Conservation (phyloP, 345 rosid species). For the Schrenkiella parvula region DNA sequence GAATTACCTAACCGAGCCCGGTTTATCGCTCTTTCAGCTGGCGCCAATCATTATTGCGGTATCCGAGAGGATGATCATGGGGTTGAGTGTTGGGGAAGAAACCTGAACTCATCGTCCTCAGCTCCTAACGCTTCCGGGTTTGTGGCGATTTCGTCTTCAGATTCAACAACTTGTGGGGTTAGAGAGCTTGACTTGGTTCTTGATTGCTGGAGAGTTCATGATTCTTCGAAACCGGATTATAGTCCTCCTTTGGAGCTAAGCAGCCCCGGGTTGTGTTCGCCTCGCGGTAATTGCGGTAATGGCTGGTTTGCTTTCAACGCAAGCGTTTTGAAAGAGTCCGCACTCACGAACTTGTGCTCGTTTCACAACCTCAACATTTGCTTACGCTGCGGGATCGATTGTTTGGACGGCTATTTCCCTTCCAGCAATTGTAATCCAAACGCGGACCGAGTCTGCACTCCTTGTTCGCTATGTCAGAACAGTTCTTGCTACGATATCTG, state of each 20-base stretch:
- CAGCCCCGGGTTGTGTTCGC: conserved; percentile 75
- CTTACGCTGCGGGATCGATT: conserved; percentile 69
- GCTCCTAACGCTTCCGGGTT: conserved; percentile 70
- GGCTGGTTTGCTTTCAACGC: conserved; percentile 81
- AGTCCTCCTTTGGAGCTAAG: conserved; percentile 84
- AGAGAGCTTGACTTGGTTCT: conserved; percentile 84
- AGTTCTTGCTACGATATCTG: conserved; percentile 67
- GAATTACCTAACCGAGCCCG: conserved; percentile 37
- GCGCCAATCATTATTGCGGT: conserved; percentile 71
- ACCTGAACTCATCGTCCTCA: conserved; percentile 41
- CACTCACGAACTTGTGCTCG: conserved; percentile 59
- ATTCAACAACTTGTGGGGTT: conserved; percentile 71
- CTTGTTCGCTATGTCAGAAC: conserved; percentile 94
- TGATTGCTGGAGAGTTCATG: conserved; percentile 76
- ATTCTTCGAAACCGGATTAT: conserved; percentile 42
- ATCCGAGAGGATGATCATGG: conserved; percentile 77
- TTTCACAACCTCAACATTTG: conserved; percentile 66
- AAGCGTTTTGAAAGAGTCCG: conserved; percentile 73
- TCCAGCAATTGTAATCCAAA: conserved; percentile 62
- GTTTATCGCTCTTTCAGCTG: conserved; percentile 67
- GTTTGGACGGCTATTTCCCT: conserved; percentile 72
- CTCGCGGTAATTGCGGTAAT: conserved; percentile 44
- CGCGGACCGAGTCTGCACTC: conserved; percentile 74
- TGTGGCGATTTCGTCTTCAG: conserved; percentile 82
- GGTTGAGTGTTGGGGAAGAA: conserved; percentile 85